Percentiles rank a stretch among this genome's conserved stretches.
Evolutionary conservation across 176 grass and related monocot genomes (phyloP).

Genomic region (Paspalum notatum): DNA sequence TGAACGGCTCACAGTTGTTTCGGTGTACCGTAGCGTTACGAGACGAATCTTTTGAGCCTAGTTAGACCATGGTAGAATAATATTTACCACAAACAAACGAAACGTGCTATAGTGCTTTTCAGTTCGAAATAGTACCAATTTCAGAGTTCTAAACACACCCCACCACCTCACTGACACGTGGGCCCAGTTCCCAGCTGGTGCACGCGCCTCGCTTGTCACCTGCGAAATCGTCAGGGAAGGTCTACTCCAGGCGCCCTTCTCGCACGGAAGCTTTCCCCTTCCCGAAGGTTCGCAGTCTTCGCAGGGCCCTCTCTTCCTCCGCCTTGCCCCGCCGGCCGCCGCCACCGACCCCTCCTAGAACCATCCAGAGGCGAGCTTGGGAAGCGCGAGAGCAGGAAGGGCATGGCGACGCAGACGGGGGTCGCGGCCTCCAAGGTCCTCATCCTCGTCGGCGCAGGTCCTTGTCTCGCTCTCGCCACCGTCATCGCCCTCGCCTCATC

Average conservation of each 20-base stretch:
- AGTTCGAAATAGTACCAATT: too few relatives aligned
- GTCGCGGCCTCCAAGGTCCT: slow-evolving; percentile 86
- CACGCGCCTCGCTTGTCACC: background rate
- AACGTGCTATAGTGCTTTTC: too few relatives aligned
- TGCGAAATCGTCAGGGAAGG: background rate
- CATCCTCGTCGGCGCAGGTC: slow-evolving; percentile 85
- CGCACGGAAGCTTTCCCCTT: slow-evolving; percentile 41
- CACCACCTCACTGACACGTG: background rate
- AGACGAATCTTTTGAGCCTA: too few relatives aligned
- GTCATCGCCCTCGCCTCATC: background rate
- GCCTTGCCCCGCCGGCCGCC: background rate
- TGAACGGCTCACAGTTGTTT: too few relatives aligned
- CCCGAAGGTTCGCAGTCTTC: slow-evolving; percentile 3
- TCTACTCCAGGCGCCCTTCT: background rate
- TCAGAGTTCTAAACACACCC: too few relatives aligned
- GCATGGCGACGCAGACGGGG: slow-evolving; percentile 86
- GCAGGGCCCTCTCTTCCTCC: background rate
- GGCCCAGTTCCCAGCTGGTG: background rate
- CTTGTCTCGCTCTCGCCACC: slow-evolving; percentile 24
- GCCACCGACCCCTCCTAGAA: slow-evolving; percentile 22
- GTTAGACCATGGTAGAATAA: too few relatives aligned
- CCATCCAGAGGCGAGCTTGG: slow-evolving; percentile 15
- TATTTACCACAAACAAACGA: too few relatives aligned
- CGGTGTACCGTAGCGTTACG: too few relatives aligned
- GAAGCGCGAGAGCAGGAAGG: slow-evolving; percentile 8